Percentiles rank a stretch among this genome's conserved stretches.
These are phyloP conservation scores for Meira miltonrushii DNA, from an alignment of 1,284 basidiomycete species.

Conservation along the genomic window DNA sequence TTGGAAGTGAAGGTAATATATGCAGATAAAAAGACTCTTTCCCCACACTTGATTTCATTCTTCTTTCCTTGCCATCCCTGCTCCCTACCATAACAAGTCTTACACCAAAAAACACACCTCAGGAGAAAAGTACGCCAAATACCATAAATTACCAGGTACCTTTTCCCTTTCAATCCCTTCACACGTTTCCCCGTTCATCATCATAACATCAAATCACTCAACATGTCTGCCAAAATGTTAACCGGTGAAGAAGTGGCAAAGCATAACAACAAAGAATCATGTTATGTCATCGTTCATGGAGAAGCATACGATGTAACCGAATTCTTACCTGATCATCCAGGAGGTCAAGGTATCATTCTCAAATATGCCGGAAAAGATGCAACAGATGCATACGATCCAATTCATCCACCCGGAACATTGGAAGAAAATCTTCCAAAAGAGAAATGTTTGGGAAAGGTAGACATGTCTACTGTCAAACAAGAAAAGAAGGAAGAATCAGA, in stretches of 20 bases:
- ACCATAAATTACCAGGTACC: not conserved
- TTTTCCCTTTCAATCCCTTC: not conserved
- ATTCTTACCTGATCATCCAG: constrained; percentile 58
- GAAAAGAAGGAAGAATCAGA: constrained; percentile 17
- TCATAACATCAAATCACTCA: too few species aligned
- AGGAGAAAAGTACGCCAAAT: not conserved
- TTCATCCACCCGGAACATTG: constrained; percentile 49
- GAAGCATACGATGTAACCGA: constrained; percentile 73
- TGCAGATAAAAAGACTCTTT: not conserved
- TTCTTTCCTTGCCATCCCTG: not conserved
- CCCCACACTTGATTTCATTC: not conserved
- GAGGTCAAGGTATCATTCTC: constrained; percentile 20
- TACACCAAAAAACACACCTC: too few species aligned
- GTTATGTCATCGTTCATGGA: constrained; percentile 82
- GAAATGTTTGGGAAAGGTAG: constrained; percentile 44
- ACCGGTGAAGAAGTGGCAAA: constrained; percentile 61
- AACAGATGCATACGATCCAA: constrained; percentile 46
- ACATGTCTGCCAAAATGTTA: constrained; percentile 41
- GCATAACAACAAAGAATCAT: constrained; percentile 68
- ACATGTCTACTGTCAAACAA: constrained; percentile 32
- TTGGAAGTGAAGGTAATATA: too few species aligned
- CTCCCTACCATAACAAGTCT: not conserved
- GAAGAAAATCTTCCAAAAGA: constrained; percentile 46
- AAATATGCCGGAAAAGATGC: constrained; percentile 28
- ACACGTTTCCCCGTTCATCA: too few species aligned